Conservation (phyloP, 2,329 filamentous ascomycete genomes). For the Endothia cerciana region DNA sequence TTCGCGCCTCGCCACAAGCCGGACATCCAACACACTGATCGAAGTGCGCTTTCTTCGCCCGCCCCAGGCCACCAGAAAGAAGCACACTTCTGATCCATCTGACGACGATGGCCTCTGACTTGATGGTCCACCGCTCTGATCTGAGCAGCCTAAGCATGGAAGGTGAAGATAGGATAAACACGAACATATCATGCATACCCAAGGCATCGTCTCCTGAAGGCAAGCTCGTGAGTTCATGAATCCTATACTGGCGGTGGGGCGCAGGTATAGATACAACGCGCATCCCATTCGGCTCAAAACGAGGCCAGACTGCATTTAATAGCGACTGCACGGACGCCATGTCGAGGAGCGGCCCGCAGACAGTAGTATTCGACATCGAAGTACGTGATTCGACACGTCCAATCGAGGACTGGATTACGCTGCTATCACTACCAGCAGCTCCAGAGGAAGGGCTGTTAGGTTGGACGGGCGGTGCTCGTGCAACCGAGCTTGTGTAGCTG, state of each 20-base stretch:
- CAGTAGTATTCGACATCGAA: neutral
- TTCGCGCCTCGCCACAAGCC: neutral
- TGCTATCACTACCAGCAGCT: neutral
- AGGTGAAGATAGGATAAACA: constrained; percentile 49
- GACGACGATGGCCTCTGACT: constrained; percentile 50
- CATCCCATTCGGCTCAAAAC: constrained; percentile 40
- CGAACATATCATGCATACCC: constrained; percentile 39
- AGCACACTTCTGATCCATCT: constrained; percentile 46
- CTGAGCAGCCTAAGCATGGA: constrained; percentile 50
- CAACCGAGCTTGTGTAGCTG: constrained; percentile 33
- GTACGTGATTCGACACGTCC: neutral
- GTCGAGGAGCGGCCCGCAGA: constrained; percentile 9
- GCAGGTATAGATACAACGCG: constrained; percentile 40
- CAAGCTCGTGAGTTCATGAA: constrained; percentile 48
- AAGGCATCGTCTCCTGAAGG: neutral
- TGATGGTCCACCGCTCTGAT: constrained; percentile 49
- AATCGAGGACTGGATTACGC: neutral
- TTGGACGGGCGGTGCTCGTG: constrained; percentile 35
- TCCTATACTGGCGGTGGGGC: constrained; percentile 41
- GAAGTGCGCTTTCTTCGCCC: constrained; percentile 2
- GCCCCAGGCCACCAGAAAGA: constrained; percentile 2
- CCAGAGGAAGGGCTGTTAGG: constrained; percentile 31
- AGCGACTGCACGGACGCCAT: constrained; percentile 41
- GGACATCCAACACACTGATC: neutral
- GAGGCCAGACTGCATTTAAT: constrained; percentile 38